A percentile compares a stretch with the other conserved stretches of the same genome.
Evolutionary conservation across 495 filamentous ascomycete species (phyloP).

Genomic region (Terfezia claveryi): DNA sequence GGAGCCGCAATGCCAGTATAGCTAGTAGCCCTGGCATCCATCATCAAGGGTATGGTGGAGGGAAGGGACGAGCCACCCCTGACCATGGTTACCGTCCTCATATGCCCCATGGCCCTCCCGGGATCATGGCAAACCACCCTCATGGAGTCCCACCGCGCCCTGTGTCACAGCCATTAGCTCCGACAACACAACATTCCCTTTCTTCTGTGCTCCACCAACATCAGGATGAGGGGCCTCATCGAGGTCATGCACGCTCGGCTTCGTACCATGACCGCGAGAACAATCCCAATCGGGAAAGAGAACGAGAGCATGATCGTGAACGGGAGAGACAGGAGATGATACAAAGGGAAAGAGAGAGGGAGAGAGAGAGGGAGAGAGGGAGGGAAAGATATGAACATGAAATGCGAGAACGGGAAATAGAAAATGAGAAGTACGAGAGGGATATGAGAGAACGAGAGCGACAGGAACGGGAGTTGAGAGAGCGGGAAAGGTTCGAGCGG

Average conservation of each 20-base stretch:
- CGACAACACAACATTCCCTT: constrained; percentile 3
- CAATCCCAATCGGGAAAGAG: constrained; percentile 6
- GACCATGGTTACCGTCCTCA: neutral
- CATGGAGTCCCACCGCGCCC: constrained; percentile 8
- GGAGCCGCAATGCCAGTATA: constrained; percentile 21
- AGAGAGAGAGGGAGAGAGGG: neutral
- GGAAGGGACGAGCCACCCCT: neutral
- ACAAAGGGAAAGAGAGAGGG: neutral
- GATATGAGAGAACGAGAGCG: constrained; percentile 23
- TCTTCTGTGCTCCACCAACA: constrained; percentile 13
- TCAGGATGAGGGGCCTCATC: constrained; percentile 3
- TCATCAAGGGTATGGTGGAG: neutral
- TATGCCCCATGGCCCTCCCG: neutral
- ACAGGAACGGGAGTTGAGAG: constrained; percentile 1
- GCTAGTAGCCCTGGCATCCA: neutral
- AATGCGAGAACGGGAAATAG: constrained; percentile 26
- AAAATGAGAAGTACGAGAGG: constrained; percentile 22
- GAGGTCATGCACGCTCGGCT: constrained; percentile 3
- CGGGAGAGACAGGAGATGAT: neutral
- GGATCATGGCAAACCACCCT: neutral
- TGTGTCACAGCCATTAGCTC: constrained; percentile 10
- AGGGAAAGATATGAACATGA: neutral
- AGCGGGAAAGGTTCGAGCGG: neutral
- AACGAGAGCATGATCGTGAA: constrained; percentile 9
- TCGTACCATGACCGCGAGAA: constrained; percentile 5